Evolutionary conservation across 116 monocot genomes (phyloP).

Genomic region (Zostera marina): DNA sequence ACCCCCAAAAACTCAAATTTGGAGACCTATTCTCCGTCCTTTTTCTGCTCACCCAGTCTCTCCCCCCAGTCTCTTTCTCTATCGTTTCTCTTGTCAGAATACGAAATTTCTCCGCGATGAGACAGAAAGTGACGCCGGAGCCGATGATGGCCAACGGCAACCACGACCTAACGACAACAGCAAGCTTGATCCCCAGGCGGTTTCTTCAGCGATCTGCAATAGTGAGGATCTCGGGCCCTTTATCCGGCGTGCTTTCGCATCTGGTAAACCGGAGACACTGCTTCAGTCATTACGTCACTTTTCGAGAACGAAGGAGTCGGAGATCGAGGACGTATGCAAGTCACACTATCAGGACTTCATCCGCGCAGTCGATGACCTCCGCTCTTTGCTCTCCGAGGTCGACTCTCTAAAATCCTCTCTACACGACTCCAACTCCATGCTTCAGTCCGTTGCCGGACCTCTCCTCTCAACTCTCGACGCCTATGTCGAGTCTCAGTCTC

Average conservation of each 20-base stretch:
- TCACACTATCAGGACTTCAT: conserved; percentile 97
- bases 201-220: conserved; percentile 79
- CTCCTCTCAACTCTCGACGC: conserved; percentile 59
- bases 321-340: conserved; percentile 90
- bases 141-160: background rate
- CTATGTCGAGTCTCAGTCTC: conserved; percentile 44
- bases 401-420: conserved; percentile 84
- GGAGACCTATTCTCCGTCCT: background rate
- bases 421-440: conserved; percentile 47
- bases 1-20: background rate
- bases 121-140: background rate
- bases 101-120: conserved; percentile 3
- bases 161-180: conserved; percentile 11
- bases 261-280: conserved; percentile 60
- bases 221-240: conserved; percentile 85
- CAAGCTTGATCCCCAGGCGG: conserved; percentile 39
- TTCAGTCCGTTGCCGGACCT: conserved; percentile 58
- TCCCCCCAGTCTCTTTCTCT: background rate
- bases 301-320: conserved; percentile 63
- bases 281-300: conserved; percentile 61
- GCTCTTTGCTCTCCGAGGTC: conserved; percentile 83
- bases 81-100: background rate
- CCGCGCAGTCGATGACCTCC: conserved; percentile 93
- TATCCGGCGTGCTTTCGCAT: conserved; percentile 71
- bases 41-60: background rate